Percentiles rank a stretch among this genome's conserved stretches.
These are phyloP conservation scores for Primulina tabacum DNA, from an alignment of 257 asterid species.

Conservation along the genomic window DNA sequence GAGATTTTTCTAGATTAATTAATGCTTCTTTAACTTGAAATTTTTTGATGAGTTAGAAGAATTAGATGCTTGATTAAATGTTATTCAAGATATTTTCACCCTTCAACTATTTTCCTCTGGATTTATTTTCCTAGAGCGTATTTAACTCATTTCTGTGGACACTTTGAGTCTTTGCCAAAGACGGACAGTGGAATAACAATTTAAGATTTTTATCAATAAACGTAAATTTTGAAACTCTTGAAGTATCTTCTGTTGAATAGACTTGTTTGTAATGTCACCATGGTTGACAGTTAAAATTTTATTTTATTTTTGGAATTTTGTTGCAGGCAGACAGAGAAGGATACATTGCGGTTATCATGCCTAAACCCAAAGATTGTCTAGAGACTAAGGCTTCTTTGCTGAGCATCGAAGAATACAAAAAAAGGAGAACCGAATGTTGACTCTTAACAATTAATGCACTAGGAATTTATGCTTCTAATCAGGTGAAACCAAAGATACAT, in stretches of 20 bases:
- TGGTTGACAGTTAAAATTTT: background rate
- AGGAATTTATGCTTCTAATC: constrained; percentile 15
- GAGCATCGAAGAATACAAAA: constrained; percentile 47
- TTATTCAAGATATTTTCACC: background rate
- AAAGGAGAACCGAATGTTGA: constrained; percentile 40
- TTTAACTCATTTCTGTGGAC: no score
- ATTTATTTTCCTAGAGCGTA: no score
- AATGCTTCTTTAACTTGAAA: background rate
- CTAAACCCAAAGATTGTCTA: constrained; percentile 81
- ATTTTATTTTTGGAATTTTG: constrained; percentile 9
- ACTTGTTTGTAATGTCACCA: background rate
- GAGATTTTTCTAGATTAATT: background rate
- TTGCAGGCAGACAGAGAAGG: constrained; percentile 89
- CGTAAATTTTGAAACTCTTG: background rate
- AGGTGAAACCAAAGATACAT: constrained; percentile 9
- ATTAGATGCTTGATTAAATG: background rate
- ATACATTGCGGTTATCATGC: constrained; percentile 85
- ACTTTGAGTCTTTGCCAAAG: no score
- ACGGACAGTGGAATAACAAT: background rate
- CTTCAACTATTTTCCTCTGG: background rate
- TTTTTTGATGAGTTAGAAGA: background rate
- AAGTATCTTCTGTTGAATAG: background rate
- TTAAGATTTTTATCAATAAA: background rate
- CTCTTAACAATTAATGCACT: constrained; percentile 8
- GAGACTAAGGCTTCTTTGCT: constrained; percentile 65